Base-by-base conservation (phyloP, 2,329 filamentous ascomycete species). In the Grosmannia penicillata region DNA sequence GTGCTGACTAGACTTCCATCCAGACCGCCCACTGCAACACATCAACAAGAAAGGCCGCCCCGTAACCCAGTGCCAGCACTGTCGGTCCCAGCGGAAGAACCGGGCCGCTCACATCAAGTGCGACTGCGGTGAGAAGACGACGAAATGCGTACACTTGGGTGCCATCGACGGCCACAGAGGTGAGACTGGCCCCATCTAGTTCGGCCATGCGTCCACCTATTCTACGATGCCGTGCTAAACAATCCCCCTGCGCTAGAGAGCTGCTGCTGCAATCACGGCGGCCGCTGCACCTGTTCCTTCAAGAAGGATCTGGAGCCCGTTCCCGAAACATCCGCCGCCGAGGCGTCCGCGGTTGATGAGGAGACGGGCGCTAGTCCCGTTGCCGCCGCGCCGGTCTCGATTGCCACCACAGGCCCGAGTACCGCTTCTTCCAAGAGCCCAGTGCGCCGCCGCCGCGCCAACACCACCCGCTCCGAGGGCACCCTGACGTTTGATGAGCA, bases 31-130 rank as follows among this genome's bases (percentile, higher is more conserved):
- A 48, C 73, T 96, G 48, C 81, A 84, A 55, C 85, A 93, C 58
- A 93, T 95, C 66, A 93, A 93, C 62, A 94, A 93, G 61, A 96
- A 96, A 68, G 89, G 89, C 54, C 82, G 89, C 46, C 91, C 91
- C 45, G 86, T 96, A 51, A 94, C 91, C 52, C 91, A 98, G 78
- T 98, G 91, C 63, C 75, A 85, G 50, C 91, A 98, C 65, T 98
- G 91, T 65, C 89, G 91, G 58, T 76, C 82, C 49, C 81, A 93
- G 70, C 87, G 91, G 65, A 96, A 96, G 71, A 89, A 85, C 60
- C 84, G 91, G 52, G 80, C 87, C 42, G 84, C 89, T 47, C 91
- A 96, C 61, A 75, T 91, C 55, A 93, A 91, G 61, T 98, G 91
- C 64, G 87, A 96, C 61, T 98, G 91, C 61, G 87, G 85, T 57